Evolutionary conservation across 164 flowering plant species (phyloP), one percentile per base, ranked within the genome.

Genomic region (Akebia trifoliata): DNA sequence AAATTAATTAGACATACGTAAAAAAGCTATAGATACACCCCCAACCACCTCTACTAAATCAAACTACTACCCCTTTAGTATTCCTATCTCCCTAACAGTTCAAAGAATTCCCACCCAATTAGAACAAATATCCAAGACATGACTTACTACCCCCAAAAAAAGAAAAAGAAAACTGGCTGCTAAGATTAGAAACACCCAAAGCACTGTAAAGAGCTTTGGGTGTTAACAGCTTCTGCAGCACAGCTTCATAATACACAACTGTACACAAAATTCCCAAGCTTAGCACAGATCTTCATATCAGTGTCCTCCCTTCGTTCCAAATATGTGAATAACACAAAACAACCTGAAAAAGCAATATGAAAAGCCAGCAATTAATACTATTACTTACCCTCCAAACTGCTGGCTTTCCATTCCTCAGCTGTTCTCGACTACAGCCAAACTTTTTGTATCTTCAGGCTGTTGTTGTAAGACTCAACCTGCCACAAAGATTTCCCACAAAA

Each of bases 401-500:
- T 71, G 81, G 81, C 77, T 77, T 70, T 62, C 81, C 29, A 34
- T 56, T 58, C 35, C 70, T 50, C 34, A 30, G 10, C 11, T 50
- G 17, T 36, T 24, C 29, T 29, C 14, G 3, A 11, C 49, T 28
- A 32, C 29, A 9, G 34, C 29, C 59, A 8, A 52, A 14, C 46
- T 21, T 42, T n/a, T 17, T 7, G 18, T 21, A 38, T 10, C 22
- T 58, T 74, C 70, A 79, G 4, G 74, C 76, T 6, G 69, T 67
- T n/a, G 72, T 56, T 1, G 76, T 60, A 52, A 78, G 44, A 49
- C 83, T 70, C 72, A 73, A 54, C 73, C 78, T 79, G 79, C 74
- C 18, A 45, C 17, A 44, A 29, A 48, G 22, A 50, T 5, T 61
- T 48, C 37, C 37, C 56, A 54, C 32, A 61, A 63, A 20, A 46